Evolutionary conservation across 805 yeast genomes (phyloP).

Genomic region (Pichia ethanolica): DNA sequence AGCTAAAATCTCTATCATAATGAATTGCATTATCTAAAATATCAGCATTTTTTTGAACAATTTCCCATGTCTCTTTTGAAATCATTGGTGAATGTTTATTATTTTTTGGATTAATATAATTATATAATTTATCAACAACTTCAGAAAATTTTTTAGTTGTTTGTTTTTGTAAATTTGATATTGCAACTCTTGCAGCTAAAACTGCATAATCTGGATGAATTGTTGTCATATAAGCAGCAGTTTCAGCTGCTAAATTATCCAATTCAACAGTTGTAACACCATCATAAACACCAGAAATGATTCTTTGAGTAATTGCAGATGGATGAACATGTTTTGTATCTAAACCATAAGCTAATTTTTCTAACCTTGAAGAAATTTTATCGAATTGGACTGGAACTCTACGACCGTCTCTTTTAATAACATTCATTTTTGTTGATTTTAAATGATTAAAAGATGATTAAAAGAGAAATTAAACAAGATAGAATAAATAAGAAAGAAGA

Average conservation of each 20-base stretch:
- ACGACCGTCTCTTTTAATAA: constrained; percentile 87
- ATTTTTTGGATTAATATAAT: constrained; percentile 76
- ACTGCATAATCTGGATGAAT: constrained; percentile 96
- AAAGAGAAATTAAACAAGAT: too few species aligned
- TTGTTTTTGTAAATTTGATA: constrained; percentile 90
- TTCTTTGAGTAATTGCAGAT: constrained; percentile 91
- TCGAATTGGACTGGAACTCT: constrained; percentile 92
- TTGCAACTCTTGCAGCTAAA: constrained; percentile 91
- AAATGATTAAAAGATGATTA: too few species aligned
- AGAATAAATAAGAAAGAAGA: too few species aligned
- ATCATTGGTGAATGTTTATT: constrained; percentile 61
- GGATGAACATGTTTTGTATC: constrained; percentile 91
- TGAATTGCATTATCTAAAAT: constrained; percentile 67
- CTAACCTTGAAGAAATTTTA: constrained; percentile 91
- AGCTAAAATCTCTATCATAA: constrained; percentile 57
- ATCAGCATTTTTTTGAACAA: constrained; percentile 57
- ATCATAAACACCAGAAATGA: constrained; percentile 91
- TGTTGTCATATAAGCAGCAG: constrained; percentile 96
- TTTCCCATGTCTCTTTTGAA: constrained; percentile 54
- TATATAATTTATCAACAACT: constrained; percentile 65
- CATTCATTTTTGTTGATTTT: constrained; percentile 49
- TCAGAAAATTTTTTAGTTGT: constrained; percentile 80
- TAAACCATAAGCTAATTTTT: constrained; percentile 89
- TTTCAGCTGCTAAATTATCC: constrained; percentile 81
- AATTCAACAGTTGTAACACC: constrained; percentile 93